Percentiles rank a stretch among this genome's conserved stretches.
Evolutionary conservation across 805 yeast species (phyloP).

Genomic region (Candida boidinii): DNA sequence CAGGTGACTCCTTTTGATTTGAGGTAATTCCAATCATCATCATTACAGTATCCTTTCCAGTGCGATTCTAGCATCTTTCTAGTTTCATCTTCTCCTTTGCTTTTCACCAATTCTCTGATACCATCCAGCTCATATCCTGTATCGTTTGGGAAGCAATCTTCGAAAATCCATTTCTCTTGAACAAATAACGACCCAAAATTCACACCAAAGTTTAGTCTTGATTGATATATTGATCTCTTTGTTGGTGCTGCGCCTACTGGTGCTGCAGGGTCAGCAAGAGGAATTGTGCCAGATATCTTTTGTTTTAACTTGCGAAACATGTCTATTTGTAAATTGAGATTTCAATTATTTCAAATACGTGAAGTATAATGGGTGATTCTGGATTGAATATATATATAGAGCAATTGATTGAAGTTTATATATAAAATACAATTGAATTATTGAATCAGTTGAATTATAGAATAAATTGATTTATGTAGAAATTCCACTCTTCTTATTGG

Average conservation of each 20-base stretch:
- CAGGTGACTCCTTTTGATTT: constrained; percentile 61
- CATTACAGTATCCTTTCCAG: constrained; percentile 55
- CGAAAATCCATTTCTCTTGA: constrained; percentile 72
- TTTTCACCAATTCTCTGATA: constrained; percentile 37
- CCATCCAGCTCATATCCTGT: constrained; percentile 71
- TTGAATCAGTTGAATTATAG: too few species aligned
- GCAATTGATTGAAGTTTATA: too few species aligned
- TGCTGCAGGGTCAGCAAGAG: constrained; percentile 18
- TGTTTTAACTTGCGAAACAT: too few species aligned
- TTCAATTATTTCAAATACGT: too few species aligned
- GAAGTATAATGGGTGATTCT: too few species aligned
- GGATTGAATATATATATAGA: too few species aligned
- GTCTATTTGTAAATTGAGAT: too few species aligned
- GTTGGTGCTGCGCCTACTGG: constrained; percentile 28
- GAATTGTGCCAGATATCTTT: too few species aligned
- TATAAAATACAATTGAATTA: too few species aligned
- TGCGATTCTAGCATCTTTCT: constrained; percentile 47
- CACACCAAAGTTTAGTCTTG: constrained; percentile 68
- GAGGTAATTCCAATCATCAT: constrained; percentile 78
- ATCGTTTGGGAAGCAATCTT: constrained; percentile 47
- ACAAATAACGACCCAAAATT: constrained; percentile 80
- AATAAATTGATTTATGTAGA: too few species aligned
- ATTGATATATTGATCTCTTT: constrained; percentile 42
- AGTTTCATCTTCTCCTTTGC: constrained; percentile 47
- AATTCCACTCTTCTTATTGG: too few species aligned